Conservation (phyloP, 129 eudicot species). For the Lactuca saligna region DNA sequence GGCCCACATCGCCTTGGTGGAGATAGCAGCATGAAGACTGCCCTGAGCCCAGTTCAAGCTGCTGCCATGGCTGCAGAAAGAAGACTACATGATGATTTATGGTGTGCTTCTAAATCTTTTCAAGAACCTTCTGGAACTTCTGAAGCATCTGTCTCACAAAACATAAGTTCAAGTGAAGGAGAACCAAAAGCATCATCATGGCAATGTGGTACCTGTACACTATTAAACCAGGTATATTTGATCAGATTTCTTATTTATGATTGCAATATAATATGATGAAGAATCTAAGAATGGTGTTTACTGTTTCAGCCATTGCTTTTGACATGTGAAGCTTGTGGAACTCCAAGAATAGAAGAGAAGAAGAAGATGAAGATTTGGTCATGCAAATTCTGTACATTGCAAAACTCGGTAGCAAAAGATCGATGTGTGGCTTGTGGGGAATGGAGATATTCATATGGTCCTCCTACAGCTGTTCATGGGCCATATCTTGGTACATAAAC, state of each 20-base stretch:
- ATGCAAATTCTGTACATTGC: conserved; percentile 81
- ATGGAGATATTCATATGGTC: conserved; percentile 90
- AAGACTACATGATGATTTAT: conserved; percentile 81
- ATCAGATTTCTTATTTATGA: neutral
- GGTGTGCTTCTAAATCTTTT: conserved; percentile 74
- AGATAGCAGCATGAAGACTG: conserved; percentile 57
- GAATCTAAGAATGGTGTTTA: neutral
- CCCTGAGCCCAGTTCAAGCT: conserved; percentile 84
- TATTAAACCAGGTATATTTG: conserved; percentile 62
- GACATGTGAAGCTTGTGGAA: conserved; percentile 78
- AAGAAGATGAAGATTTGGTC: conserved; percentile 45
- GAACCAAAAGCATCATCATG: conserved; percentile 41
- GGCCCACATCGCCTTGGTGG: conserved; percentile 92
- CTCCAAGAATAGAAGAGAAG: conserved; percentile 35
- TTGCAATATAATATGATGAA: neutral
- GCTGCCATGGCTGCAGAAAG: conserved; percentile 99
- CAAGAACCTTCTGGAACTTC: conserved; percentile 40
- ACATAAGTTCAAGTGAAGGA: conserved; percentile 8
- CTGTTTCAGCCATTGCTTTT: conserved; percentile 53
- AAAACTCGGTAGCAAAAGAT: conserved; percentile 45
- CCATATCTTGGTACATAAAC: conserved; percentile 60
- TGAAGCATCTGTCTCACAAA: conserved; percentile 16
- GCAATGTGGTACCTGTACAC: conserved; percentile 72
- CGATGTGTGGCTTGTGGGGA: conserved; percentile 78
- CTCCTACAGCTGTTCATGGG: conserved; percentile 42